Percentiles rank a stretch among this genome's conserved stretches.
phyloP scores from a whole-genome alignment of 768 basidiomycete species.

The Peribolospora baueri region DNA sequence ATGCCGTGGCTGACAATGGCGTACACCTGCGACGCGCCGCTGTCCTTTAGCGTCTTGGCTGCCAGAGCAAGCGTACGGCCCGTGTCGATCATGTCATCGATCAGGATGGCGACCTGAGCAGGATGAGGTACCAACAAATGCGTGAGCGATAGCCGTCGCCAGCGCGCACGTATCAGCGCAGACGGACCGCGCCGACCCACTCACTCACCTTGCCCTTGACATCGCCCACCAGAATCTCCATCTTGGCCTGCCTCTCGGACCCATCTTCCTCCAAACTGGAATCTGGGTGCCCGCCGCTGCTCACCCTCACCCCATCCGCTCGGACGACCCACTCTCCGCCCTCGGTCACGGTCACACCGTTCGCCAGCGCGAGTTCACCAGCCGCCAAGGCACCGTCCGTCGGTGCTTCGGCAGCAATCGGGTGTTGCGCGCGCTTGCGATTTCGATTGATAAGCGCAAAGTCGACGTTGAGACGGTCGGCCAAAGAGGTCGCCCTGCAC shows the following conservation, averaged over 20 bases:
- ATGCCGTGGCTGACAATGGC: conserved; percentile 81
- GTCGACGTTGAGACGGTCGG: conserved; percentile 81
- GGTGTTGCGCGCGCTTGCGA: conserved; percentile 33
- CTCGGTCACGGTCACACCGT: too few species aligned
- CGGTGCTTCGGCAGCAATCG: too few species aligned
- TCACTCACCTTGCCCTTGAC: conserved; percentile 63
- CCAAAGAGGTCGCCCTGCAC: conserved; percentile 65
- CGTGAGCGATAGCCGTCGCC: too few species aligned
- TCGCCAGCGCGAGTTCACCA: too few species aligned
- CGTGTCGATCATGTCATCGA: conserved; percentile 98
- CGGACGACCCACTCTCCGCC: too few species aligned
- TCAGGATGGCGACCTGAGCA: conserved; percentile 59
- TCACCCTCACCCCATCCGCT: too few species aligned
- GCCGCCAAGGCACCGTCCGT: too few species aligned
- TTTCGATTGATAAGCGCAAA: conserved; percentile 90
- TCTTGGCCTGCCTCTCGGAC: conserved; percentile 32
- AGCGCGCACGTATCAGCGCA: not conserved
- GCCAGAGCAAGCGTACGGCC: conserved; percentile 72
- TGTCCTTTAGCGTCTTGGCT: conserved; percentile 58
- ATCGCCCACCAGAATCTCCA: conserved; percentile 87
- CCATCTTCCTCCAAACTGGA: conserved; percentile 13
- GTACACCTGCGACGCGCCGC: conserved; percentile 64
- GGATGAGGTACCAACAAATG: too few species aligned
- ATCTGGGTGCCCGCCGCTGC: conserved; percentile 20
- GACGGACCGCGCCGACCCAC: not conserved